A percentile compares a stretch with the other conserved stretches of the same genome.
Evolutionary conservation across 2,329 filamentous ascomycete genomes (phyloP).

Genomic region (Claviceps paspali): DNA sequence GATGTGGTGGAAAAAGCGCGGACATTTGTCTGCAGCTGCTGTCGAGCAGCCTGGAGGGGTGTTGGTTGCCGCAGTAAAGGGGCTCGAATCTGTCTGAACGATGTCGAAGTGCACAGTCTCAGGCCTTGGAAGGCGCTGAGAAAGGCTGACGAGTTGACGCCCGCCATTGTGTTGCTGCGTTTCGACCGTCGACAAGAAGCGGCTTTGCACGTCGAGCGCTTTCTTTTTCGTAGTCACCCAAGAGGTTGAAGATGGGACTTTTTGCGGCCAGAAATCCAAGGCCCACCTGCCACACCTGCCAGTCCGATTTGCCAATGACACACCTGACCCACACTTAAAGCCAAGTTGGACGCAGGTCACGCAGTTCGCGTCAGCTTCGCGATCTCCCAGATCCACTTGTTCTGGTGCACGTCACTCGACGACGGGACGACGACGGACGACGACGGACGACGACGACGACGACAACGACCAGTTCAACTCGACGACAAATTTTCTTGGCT

Average conservation of each 20-base stretch:
- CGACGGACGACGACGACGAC: no score
- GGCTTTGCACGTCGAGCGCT: no score
- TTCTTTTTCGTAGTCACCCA: no score
- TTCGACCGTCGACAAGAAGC: slow-evolving; percentile 7
- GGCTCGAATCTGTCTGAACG: slow-evolving; percentile 23
- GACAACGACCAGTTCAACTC: slow-evolving; percentile 1
- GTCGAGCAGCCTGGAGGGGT: slow-evolving; percentile 15
- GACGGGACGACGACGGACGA: no score
- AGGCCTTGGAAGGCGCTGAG: slow-evolving; percentile 36
- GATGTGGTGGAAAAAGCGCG: slow-evolving; percentile 61
- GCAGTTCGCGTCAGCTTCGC: slow-evolving; percentile 31
- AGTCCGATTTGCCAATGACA: no score
- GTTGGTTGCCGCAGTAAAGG: slow-evolving; percentile 16
- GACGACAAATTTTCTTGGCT: slow-evolving; percentile 18
- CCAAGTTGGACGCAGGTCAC: slow-evolving; percentile 22
- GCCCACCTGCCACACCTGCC: no score
- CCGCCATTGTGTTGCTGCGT: slow-evolving; percentile 30
- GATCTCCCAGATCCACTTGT: slow-evolving; percentile 13
- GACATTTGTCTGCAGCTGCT: slow-evolving; percentile 29
- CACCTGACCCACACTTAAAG: no score
- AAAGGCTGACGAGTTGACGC: slow-evolving; percentile 27
- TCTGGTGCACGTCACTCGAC: slow-evolving; percentile 20
- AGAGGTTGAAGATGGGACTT: no score
- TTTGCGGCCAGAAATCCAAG: slow-evolving; percentile 13
- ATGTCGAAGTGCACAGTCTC: slow-evolving; percentile 25